Evolutionary conservation across 305 asterid species (phyloP).

Genomic region (Solanum hybrid): DNA sequence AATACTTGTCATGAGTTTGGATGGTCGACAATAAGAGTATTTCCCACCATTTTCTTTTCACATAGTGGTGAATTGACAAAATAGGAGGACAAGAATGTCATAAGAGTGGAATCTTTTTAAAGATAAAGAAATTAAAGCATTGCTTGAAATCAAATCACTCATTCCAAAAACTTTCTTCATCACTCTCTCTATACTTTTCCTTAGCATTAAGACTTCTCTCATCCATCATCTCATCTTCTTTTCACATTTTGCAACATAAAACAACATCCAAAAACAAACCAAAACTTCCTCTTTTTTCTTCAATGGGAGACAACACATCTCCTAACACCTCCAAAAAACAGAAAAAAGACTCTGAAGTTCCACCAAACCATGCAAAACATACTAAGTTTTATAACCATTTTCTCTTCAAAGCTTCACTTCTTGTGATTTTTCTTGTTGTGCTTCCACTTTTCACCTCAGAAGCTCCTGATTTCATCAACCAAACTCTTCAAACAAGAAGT

Average conservation of each 20-base stretch:
- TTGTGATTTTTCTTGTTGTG: slow-evolving; percentile 41
- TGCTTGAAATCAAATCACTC: slow-evolving; percentile 35
- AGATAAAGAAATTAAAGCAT: slow-evolving; percentile 29
- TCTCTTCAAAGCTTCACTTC: slow-evolving; percentile 46
- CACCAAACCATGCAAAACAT: slow-evolving; percentile 24
- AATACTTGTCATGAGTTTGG: neutral
- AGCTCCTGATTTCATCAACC: slow-evolving; percentile 64
- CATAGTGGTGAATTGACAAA: neutral
- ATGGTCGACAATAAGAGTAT: neutral
- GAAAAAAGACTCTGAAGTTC: slow-evolving; percentile 8
- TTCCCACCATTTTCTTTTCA: neutral
- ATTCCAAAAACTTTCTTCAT: slow-evolving; percentile 45
- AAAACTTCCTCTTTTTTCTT: slow-evolving; percentile 10
- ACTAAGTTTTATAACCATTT: slow-evolving; percentile 42
- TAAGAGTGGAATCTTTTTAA: slow-evolving; percentile 17
- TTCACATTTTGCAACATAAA: slow-evolving; percentile 14
- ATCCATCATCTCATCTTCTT: slow-evolving; percentile 24
- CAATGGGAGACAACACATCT: slow-evolving; percentile 56
- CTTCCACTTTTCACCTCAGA: slow-evolving; percentile 60
- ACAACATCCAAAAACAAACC: slow-evolving; percentile 13
- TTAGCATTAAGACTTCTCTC: slow-evolving; percentile 39
- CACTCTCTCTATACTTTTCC: slow-evolving; percentile 33
- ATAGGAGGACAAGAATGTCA: slow-evolving; percentile 32
- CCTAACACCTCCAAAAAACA: slow-evolving; percentile 24
- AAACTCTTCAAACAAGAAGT: slow-evolving; percentile 47